Conservation (phyloP, 2,329 filamentous ascomycete genomes). For the Colletotrichum simmondsii region DNA sequence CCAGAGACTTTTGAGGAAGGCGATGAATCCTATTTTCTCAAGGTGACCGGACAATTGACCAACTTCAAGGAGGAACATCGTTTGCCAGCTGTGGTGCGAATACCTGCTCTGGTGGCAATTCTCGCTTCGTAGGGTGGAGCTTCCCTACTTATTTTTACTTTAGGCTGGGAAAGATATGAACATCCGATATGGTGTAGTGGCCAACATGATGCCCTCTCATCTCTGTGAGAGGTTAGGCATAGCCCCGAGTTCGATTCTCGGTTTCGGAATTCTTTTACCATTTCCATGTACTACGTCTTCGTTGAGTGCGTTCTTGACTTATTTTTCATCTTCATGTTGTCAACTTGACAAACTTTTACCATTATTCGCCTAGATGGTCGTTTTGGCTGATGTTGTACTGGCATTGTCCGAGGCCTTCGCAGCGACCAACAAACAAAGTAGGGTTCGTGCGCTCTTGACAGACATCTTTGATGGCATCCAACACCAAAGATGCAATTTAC, state of each 20-base stretch:
- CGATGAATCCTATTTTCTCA: neutral
- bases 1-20: neutral
- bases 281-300: accelerated
- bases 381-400: no score
- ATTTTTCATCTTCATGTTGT: neutral
- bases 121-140: no score
- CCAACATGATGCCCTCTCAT: conserved; percentile 33
- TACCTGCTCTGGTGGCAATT: no score
- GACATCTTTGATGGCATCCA: neutral
- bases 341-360: neutral
- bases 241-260: conserved; percentile 34
- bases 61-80: neutral
- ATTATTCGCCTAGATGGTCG: no score
- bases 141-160: neutral
- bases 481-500: neutral
- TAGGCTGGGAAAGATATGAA: accelerated
- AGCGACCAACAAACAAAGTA: no score
- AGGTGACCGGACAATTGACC: neutral
- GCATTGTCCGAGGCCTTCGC: no score
- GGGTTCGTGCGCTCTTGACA: neutral
- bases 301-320: no score
- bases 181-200: conserved; percentile 33
- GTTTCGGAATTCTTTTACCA: conserved; percentile 10
- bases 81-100: neutral
- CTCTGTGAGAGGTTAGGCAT: conserved; percentile 9